Evolutionary conservation across 2,329 filamentous ascomycete species (phyloP), one percentile per base, ranked within the genome.

Genomic region (Penicillium sp.): DNA sequence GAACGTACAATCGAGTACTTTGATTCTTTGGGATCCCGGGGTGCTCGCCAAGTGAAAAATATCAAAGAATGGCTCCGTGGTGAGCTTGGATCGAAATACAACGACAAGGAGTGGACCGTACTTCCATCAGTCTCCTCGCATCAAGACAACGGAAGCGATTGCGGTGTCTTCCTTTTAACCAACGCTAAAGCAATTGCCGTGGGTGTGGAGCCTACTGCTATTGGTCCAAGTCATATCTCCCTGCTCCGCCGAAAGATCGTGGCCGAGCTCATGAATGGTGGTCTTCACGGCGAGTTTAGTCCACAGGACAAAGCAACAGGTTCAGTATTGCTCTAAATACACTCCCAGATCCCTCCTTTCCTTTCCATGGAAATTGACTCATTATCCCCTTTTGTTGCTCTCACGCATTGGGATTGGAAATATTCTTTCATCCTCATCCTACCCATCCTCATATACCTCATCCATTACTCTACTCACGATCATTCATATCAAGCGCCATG

Each of bases 101-200:
- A 70, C 18, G 74, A 76, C 30, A 66, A 70, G 1, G 76, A 80
- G 51, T 80, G 78, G 78, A 63, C 56, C 2, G 63, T 74, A 6
- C 65, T 75, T 18, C 66, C 69, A 5, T 73, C 73, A 2, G 39
- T 61, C 6, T 76, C 75, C 6, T 77, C 78, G 7, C 70, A 70
- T 53, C 78, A 80, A 56, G 61, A 74, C 53, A 80, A 80, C 55
- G 71, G 72, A 27, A 74, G 71, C 49, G 78, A 80, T 55, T 80
- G 78, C 53, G 78, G 78, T n/a, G 77, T 79, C 2, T 80, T 80
- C 57, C 69, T 78, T 18, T 66, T 79, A 18, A 78, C 77, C 9
- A 79, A 74, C 4, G 78, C 78, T 45, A 78, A 79, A 58, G 73
- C 78, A 52, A 69, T 79, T 47, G 71, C 75, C 47, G 61, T 79